Conservation (phyloP, 352 stramenopile genomes). For the Elongisporangium senticosum region DNA sequence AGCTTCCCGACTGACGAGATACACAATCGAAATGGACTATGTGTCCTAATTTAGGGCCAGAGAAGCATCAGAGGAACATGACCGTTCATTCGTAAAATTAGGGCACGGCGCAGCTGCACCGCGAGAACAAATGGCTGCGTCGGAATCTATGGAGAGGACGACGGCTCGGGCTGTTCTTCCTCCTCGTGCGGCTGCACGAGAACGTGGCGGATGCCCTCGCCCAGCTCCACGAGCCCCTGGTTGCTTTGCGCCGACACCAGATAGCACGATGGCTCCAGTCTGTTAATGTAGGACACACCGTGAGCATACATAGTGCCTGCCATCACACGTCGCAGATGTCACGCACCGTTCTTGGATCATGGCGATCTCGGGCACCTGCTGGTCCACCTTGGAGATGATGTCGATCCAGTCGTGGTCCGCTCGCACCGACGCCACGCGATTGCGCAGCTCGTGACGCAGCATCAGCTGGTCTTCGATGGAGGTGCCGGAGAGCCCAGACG, state of each 20-base stretch:
- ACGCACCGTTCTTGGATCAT: conserved; percentile 31
- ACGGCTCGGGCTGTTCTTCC: not conserved
- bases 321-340: not conserved
- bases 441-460: conserved; percentile 67
- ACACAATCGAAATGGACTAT: not conserved
- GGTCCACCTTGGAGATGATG: conserved; percentile 83
- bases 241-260: conserved; percentile 75
- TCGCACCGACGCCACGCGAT: conserved; percentile 31
- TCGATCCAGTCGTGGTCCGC: conserved; percentile 70
- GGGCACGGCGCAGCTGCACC: not conserved
- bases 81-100: not conserved
- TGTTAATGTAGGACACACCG: conserved; percentile 7
- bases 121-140: not conserved
- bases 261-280: conserved; percentile 16
- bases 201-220: conserved; percentile 43
- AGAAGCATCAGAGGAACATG: not conserved
- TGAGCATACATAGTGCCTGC: not conserved
- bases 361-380: conserved; percentile 35
- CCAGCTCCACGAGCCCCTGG: conserved; percentile 58
- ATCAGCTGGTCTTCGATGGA: conserved; percentile 51
- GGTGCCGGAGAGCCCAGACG: conserved; percentile 62
- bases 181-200: conserved; percentile 20
- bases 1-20: conserved; percentile 1
- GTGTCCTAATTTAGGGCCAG: not conserved
- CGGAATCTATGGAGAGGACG: not conserved